phyloP scores from a whole-genome alignment of 1,284 basidiomycete genomes.

The Tilletiaria anomala region DNA sequence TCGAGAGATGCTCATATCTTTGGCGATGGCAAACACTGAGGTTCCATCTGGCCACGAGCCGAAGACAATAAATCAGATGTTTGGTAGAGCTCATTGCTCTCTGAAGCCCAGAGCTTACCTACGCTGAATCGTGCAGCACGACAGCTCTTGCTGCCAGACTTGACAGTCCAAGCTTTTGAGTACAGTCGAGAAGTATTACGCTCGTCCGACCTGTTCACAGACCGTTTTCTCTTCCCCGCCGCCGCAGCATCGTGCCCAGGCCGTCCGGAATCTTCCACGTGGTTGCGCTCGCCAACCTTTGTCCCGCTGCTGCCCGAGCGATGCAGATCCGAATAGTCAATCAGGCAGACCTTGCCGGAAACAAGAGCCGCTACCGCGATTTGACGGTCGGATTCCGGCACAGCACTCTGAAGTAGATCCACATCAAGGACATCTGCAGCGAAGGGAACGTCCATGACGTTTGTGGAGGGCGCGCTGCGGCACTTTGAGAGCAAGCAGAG shows the following conservation, averaged over 20 bases:
- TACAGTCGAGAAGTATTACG: background rate
- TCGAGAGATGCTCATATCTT: slow-evolving; percentile 56
- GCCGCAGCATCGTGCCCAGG: background rate
- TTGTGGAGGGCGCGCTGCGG: too few relatives aligned
- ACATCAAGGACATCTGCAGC: slow-evolving; percentile 73
- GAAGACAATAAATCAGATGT: too few relatives aligned
- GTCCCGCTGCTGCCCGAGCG: slow-evolving; percentile 6
- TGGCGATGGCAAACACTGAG: slow-evolving; percentile 61
- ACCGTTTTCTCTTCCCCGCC: too few relatives aligned
- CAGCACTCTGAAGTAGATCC: slow-evolving; percentile 35
- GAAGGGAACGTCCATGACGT: slow-evolving; percentile 38
- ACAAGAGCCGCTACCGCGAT: slow-evolving; percentile 64
- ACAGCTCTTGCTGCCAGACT: slow-evolving; percentile 18
- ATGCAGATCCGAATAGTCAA: slow-evolving; percentile 45
- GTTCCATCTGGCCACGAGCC: too few relatives aligned
- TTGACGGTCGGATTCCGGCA: slow-evolving; percentile 48
- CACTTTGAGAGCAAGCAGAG: too few relatives aligned
- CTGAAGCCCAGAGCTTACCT: too few relatives aligned
- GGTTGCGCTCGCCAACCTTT: slow-evolving; percentile 7
- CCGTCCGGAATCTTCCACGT: slow-evolving; percentile 2
- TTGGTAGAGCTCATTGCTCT: too few relatives aligned
- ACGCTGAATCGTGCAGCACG: slow-evolving; percentile 16
- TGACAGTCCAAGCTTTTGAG: too few relatives aligned
- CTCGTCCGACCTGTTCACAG: too few relatives aligned
- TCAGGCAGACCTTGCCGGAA: slow-evolving; percentile 67